These are phyloP conservation scores for Gloeophyllum trabeum DNA, from an alignment of 768 basidiomycete species.

Conservation along the genomic window DNA sequence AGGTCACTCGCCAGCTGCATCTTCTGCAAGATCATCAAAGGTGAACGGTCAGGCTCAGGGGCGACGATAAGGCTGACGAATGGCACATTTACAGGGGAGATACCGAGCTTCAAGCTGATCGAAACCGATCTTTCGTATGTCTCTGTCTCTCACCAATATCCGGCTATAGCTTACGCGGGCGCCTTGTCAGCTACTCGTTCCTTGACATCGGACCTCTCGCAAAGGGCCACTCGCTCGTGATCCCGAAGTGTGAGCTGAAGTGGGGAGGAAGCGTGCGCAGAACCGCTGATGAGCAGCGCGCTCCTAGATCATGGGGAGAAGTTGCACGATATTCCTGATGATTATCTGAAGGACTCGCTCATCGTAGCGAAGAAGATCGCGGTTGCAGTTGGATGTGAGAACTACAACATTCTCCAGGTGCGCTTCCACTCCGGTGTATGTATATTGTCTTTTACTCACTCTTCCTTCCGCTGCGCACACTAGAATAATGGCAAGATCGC, in stretches of 20 bases:
- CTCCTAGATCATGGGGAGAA: constrained; percentile 72
- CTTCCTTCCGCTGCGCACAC: not conserved
- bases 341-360: constrained; percentile 65
- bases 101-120: constrained; percentile 78
- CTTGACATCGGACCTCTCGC: constrained; percentile 87
- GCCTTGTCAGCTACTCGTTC: constrained; percentile 58
- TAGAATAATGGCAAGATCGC: constrained; percentile 62
- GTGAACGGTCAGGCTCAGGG: constrained; percentile 22
- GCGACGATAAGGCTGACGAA: not conserved
- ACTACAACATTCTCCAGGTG: constrained; percentile 84
- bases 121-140: constrained; percentile 67
- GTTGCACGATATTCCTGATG: constrained; percentile 81
- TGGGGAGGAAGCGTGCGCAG: not conserved
- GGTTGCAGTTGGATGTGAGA: constrained; percentile 52
- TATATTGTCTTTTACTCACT: not conserved
- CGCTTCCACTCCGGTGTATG: constrained; percentile 1
- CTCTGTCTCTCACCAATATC: not conserved
- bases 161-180: not conserved
- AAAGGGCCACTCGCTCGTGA: constrained; percentile 84
- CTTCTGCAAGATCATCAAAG: constrained; percentile 95
- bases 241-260: constrained; percentile 69
- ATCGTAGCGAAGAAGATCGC: constrained; percentile 86
- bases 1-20: constrained; percentile 61
- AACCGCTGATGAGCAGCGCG: constrained; percentile 1
- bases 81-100: constrained; percentile 47